phyloP scores from a whole-genome alignment of 140 eudicot species.

The Erigeron philadelphicus region DNA sequence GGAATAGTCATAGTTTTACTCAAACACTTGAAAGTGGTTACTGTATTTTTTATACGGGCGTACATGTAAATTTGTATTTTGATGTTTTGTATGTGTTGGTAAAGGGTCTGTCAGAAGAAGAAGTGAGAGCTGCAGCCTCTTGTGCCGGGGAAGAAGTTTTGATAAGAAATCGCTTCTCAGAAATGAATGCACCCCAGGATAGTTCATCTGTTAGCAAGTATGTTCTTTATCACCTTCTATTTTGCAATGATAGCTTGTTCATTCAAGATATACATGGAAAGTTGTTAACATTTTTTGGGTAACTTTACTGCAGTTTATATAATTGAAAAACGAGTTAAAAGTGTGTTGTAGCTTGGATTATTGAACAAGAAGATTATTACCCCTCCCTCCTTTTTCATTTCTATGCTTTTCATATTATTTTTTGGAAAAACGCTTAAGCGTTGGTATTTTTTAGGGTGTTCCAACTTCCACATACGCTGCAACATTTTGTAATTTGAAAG shows the following conservation, averaged over 20 bases:
- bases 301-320: too few relatives aligned
- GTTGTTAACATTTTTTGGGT: not conserved
- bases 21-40: not conserved
- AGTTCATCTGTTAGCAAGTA: conserved; percentile 88
- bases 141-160: conserved; percentile 94
- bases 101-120: conserved; percentile 98
- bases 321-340: not conserved
- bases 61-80: conserved; percentile 7
- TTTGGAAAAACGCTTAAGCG: too few relatives aligned
- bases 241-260: conserved; percentile 1
- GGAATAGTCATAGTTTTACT: not conserved
- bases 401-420: too few relatives aligned
- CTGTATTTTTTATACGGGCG: not conserved
- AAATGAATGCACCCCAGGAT: conserved; percentile 96
- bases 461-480: too few relatives aligned
- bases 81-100: conserved; percentile 1
- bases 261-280: not conserved
- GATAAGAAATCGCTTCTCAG: conserved; percentile 93
- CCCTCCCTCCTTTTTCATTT: too few relatives aligned
- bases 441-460: too few relatives aligned
- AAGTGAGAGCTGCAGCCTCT: conserved; percentile 96
- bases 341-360: not conserved
- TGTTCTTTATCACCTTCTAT: conserved; percentile 24
- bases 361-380: too few relatives aligned
- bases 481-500: too few relatives aligned